phyloP scores from a whole-genome alignment of 2,329 filamentous ascomycete species.

The Microcyclospora tardicrescens region DNA sequence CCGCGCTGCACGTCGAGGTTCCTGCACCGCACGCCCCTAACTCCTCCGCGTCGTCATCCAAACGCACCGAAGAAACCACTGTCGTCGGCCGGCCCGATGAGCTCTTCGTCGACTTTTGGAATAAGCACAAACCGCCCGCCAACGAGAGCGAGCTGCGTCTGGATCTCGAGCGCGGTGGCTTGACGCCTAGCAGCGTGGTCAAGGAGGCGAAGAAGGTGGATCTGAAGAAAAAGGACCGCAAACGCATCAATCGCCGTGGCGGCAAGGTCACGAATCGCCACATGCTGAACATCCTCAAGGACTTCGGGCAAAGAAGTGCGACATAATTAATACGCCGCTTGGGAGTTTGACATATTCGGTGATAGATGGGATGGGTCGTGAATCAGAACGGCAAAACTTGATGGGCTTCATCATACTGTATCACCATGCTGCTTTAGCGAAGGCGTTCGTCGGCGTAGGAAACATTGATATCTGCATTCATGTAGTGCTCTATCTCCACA shows the following conservation, averaged over 20 bases:
- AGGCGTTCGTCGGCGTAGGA: no score
- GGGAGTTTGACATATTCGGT: no score
- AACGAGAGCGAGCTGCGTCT: constrained; percentile 61
- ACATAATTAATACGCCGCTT: no score
- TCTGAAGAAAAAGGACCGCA: constrained; percentile 49
- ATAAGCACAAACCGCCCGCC: constrained; percentile 61
- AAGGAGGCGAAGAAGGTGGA: constrained; percentile 44
- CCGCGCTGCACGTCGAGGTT: constrained; percentile 33
- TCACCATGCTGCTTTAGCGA: no score
- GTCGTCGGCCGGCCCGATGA: constrained; percentile 52
- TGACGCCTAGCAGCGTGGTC: constrained; percentile 75
- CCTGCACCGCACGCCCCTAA: constrained; percentile 11
- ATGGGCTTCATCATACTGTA: no score
- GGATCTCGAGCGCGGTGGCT: constrained; percentile 61
- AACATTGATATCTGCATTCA: no score
- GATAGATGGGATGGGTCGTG: no score
- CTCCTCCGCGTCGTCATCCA: not conserved
- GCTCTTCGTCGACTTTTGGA: constrained; percentile 77
- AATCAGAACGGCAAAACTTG: no score
- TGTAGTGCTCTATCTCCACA: no score
- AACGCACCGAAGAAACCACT: constrained; percentile 32
- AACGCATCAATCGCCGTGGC: constrained; percentile 58
- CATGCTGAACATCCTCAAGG: constrained; percentile 70
- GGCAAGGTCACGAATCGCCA: constrained; percentile 81
- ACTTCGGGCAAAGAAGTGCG: constrained; percentile 31